Base-by-base conservation (phyloP, 768 basidiomycete species). In the Pleurotus cornucopiae region DNA sequence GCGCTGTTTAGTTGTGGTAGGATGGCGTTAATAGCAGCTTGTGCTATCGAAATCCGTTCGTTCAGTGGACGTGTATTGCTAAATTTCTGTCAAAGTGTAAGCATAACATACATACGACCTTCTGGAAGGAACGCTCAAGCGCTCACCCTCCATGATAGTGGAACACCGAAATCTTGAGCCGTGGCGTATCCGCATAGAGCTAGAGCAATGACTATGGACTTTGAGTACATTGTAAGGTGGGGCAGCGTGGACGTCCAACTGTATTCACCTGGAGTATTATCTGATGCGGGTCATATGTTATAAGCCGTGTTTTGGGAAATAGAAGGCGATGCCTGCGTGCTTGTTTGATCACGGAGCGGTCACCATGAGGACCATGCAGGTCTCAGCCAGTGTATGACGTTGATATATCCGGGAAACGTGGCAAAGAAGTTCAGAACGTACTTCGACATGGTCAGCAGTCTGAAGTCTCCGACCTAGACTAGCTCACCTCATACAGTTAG, bases 1-100 rank as follows among this genome's bases (percentile, higher is more conserved):
- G 62, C 65, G 4, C 68, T 57, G 41, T 73, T 67, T 40, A 75
- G 62, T 46, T 72, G 72, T 12, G 75, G 69, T 3, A 71, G 57
- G 38, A 81, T 74, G 12, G 64, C 63, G 57, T 78, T 67, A 55
- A 79, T 76, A 5, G 72, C 76, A 58, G 71, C 66, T 57, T 76
- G 71, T 1, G 79, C 68, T 25, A 78, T 69, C 4, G 68, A 62
- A n/a, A 77, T 70, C 12, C 76, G 74, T 54, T 77, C 69, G 16
- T 67, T 60, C n/a, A 69, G 55, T 4, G 70, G 61, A 16, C 74
- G 69, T 5, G 69, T 67, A 60, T 72, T 79, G 59, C 46, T 71
- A 59, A 71, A 72, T 67, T 81, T 70, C 80, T 80, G 44, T 6
- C 16, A 18, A 12, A 21, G 11, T 18, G 26, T 46, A 14, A 37